phyloP scores from a whole-genome alignment of 2,329 filamentous ascomycete genomes.

The Lizonia empirigonia region DNA sequence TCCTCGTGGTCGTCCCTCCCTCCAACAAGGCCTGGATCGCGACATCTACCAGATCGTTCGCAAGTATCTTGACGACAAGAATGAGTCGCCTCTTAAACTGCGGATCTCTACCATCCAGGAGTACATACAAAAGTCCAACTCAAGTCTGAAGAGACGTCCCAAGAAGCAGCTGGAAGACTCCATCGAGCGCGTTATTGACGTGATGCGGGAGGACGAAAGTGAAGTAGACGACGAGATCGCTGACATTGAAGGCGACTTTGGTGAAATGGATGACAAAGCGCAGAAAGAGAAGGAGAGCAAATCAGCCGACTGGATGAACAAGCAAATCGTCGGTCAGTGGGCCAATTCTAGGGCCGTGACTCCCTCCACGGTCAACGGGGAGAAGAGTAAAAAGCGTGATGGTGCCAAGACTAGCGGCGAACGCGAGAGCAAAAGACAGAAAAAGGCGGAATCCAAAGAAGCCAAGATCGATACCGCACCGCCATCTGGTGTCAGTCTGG shows the following conservation, averaged over 20 bases:
- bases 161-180: conserved; percentile 83
- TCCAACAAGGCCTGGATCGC: conserved; percentile 51
- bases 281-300: conserved; percentile 27
- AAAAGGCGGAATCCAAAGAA: conserved; percentile 47
- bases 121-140: conserved; percentile 83
- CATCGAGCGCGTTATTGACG: conserved; percentile 79
- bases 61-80: conserved; percentile 73
- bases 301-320: conserved; percentile 65
- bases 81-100: conserved; percentile 54
- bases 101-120: conserved; percentile 72
- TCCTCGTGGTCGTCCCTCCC: conserved; percentile 35
- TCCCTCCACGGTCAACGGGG: conserved; percentile 33
- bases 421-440: conserved; percentile 69
- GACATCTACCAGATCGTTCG: conserved; percentile 76
- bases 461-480: conserved; percentile 65
- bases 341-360: conserved; percentile 37
- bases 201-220: conserved; percentile 68
- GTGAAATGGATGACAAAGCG: conserved; percentile 16
- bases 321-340: conserved; percentile 67
- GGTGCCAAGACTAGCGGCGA: conserved; percentile 64
- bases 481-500: conserved; percentile 69
- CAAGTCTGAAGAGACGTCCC: conserved; percentile 79
- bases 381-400: conserved; percentile 54
- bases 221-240: conserved; percentile 57
- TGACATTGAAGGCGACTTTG: conserved; percentile 51